Conservation (phyloP, 2,329 filamentous ascomycete species). For the Epichloe sibirici region DNA sequence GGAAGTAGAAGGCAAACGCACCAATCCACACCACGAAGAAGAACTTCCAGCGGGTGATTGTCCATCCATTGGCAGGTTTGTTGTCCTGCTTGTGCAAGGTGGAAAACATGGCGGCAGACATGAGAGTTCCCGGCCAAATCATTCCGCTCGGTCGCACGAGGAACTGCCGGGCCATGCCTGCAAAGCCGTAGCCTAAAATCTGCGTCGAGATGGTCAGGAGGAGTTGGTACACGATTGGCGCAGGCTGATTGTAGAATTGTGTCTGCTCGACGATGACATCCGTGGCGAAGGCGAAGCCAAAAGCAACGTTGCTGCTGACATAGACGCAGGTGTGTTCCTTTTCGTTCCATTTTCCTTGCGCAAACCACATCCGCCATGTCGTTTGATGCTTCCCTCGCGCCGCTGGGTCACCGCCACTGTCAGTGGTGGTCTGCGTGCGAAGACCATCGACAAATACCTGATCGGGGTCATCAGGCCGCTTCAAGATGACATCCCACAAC, state of each 20-base stretch:
- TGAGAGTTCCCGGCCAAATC: slow-evolving; percentile 83
- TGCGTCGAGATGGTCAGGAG: slow-evolving; percentile 78
- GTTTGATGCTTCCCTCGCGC: slow-evolving; percentile 17
- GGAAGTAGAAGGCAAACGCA: slow-evolving; percentile 72
- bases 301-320: slow-evolving; percentile 80
- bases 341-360: slow-evolving; percentile 73
- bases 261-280: slow-evolving; percentile 87
- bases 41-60: slow-evolving; percentile 70
- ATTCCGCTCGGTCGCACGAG: slow-evolving; percentile 77
- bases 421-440: slow-evolving; percentile 12
- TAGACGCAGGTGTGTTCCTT: slow-evolving; percentile 85
- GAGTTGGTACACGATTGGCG: slow-evolving; percentile 64
- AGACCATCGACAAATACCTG: slow-evolving; percentile 40
- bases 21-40: slow-evolving; percentile 62
- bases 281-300: slow-evolving; percentile 80
- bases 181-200: slow-evolving; percentile 76
- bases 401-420: slow-evolving; percentile 8
- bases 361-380: slow-evolving; percentile 58
- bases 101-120: slow-evolving; percentile 81
- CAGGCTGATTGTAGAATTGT: slow-evolving; percentile 76
- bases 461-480: slow-evolving; percentile 42
- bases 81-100: slow-evolving; percentile 79
- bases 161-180: slow-evolving; percentile 68
- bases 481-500: slow-evolving; percentile 63
- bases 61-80: slow-evolving; percentile 71